Evolutionary conservation across 176 grass and related monocot species (phyloP), one percentile per base, ranked within the genome.

Genomic region (Phyllostachys edulis): DNA sequence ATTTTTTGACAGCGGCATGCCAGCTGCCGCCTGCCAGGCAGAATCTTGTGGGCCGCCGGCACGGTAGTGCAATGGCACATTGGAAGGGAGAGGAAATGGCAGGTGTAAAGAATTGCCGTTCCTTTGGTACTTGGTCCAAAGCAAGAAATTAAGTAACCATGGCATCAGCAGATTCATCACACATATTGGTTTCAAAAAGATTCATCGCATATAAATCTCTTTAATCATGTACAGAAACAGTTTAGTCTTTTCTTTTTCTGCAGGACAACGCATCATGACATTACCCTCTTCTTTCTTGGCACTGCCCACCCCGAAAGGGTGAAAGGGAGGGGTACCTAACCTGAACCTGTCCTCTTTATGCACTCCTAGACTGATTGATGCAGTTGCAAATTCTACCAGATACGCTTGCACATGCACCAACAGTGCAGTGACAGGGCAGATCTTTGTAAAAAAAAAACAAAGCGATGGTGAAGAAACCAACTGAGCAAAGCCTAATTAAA

Each of bases 281-380:
- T 13, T 37, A 44, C 51, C 49, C 57, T 46, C 20, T 46, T 59
- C 12, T 49, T 65, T 70, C 34, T 63, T 88, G 73, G 71, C 73
- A 71, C 23, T 54, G 65, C 17, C 65, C 54, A 66, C n/a, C n/a
- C n/a, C n/a, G n/a, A n/a, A 63, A 71, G 37, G 59, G 50, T 76
- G 80, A 84, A n/a, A 74, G 68, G 49, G 81, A 84, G 67, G 75
- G 47, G 32, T 73, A 89, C 68, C 67, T 73, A 88, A 72, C 68
- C 81, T 45, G 46, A 79, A 68, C 75, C 67, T 67, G 20, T 15
- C 36, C 18, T 82, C 44, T 27, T 57, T 12, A 7, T 29, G 84
- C 67, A 23, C 5, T 32, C 32, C 51, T 73, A 13, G 63, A 55
- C 23, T 6, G n/a, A 45, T 17, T 10, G 55, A 47, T 62, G 63